Evolutionary conservation across 2,329 filamentous ascomycete species (phyloP), one percentile per base, ranked within the genome.

Genomic region (Colletotrichum zoysiae): DNA sequence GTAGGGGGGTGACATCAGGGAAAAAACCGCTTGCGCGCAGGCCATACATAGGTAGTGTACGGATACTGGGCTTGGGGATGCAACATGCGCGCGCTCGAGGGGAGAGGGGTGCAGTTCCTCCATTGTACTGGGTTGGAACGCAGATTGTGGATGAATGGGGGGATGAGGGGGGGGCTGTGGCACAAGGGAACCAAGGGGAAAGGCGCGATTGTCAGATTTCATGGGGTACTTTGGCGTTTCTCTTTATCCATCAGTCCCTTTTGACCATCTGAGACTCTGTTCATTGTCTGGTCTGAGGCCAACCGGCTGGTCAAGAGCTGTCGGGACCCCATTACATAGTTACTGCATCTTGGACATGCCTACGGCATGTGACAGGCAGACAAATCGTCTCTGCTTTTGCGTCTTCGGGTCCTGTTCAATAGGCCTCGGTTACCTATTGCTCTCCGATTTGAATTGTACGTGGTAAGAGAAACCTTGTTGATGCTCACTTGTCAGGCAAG

Each of bases 71-170:
- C 42, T 18, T 7, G 48, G 44, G 33, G 33, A 26, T 51, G 20
- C 30, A 61, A 50, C 44, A 38, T 33, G 26, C 16, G 26, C 23
- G 59, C 16, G 26, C 23, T 30, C 30, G 44, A 50, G 12, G 44
- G 38, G 26, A n/a, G 50, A 40, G 38, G 57, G 48, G 51, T 42
- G 44, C 40, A 38, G 38, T 50, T 53, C 46, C 55, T 72, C 65
- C 44, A 55, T 64, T 48, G 59, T 46, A 44, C 20, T 48, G 65
- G 46, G 55, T 59, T 70, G 59, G 38, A 46, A 65, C 60, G 65
- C 38, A 26, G 65, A 71, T 20, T 65, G 51, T 69, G 69, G 69
- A 71, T 69, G 65, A 51, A 71, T 62, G 64, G 68, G 62, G 68
- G 68, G 35, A 59, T 53, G 44, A 30, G 30, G 30, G 30, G 30